Conservation (phyloP, 2,329 filamentous ascomycete genomes). For the Chaetothyriales sp. region DNA sequence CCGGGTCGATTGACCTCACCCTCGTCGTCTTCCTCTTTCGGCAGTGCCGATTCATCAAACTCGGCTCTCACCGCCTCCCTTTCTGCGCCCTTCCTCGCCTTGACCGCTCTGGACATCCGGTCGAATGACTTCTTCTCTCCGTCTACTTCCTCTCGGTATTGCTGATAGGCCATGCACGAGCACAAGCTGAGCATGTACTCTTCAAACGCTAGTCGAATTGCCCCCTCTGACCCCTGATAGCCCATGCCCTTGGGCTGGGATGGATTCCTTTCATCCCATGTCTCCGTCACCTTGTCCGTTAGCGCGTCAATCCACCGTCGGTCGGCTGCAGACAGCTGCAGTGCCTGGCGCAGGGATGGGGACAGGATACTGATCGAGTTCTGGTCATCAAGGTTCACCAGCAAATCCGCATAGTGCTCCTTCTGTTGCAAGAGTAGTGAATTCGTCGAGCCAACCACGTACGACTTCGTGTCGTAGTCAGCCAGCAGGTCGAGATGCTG, state of each 20-base stretch:
- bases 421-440: constrained; percentile 85
- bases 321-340: constrained; percentile 72
- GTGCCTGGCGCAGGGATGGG: constrained; percentile 57
- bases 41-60: not conserved
- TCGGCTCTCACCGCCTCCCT: not conserved
- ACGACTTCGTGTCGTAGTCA: constrained; percentile 89
- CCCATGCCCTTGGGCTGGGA: constrained; percentile 84
- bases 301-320: constrained; percentile 93
- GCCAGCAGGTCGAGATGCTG: constrained; percentile 91
- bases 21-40: not conserved
- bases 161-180: constrained; percentile 76
- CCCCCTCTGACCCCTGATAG: constrained; percentile 91
- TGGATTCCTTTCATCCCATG: constrained; percentile 89
- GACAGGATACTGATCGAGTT: constrained; percentile 71
- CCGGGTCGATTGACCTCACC: not conserved
- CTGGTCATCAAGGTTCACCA: constrained; percentile 74
- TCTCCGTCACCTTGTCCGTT: constrained; percentile 84
- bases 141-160: constrained; percentile 23
- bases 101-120: not conserved
- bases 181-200: constrained; percentile 86
- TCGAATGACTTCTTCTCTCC: constrained; percentile 36
- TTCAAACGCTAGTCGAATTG: constrained; percentile 93
- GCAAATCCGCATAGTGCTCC: constrained; percentile 87
- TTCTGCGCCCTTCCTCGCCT: not conserved
- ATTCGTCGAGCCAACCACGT: constrained; percentile 94